Evolutionary conservation across 371 early-diverging fungal genomes (phyloP).

Genomic region (Mucor mucedo): DNA sequence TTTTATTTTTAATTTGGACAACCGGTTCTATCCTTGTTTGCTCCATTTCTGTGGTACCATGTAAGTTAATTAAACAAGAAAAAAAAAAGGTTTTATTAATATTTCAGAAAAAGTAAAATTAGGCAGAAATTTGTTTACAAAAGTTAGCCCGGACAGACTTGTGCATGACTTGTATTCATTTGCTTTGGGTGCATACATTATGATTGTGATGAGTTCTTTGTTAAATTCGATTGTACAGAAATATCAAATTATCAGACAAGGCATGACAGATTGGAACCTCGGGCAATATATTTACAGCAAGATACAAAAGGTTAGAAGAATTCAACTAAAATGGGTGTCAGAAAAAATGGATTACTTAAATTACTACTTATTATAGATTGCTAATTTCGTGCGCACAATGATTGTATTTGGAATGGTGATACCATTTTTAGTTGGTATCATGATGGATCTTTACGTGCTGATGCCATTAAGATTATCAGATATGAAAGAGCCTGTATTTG

Average conservation of each 20-base stretch:
- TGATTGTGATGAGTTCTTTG: constrained; percentile 22
- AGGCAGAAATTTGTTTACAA: constrained; percentile 49
- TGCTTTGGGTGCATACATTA: constrained; percentile 23
- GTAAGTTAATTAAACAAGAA: constrained; percentile 40
- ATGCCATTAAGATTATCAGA: constrained; percentile 39
- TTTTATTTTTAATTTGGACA: constrained; percentile 59
- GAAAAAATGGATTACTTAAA: not conserved
- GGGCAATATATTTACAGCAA: constrained; percentile 1
- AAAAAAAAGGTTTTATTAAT: not conserved
- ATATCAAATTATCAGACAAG: constrained; percentile 7
- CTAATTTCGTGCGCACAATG: constrained; percentile 33
- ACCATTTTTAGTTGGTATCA: constrained; percentile 51
- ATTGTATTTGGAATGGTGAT: constrained; percentile 43
- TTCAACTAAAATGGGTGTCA: not conserved
- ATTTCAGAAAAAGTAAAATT: constrained; percentile 38
- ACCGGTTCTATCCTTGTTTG: constrained; percentile 49
- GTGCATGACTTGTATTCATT: constrained; percentile 63
- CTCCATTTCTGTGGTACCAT: constrained; percentile 46
- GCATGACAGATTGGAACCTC: constrained; percentile 1
- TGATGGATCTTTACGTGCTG: constrained; percentile 53
- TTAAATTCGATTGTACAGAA: constrained; percentile 24
- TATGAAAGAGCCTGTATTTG: constrained; percentile 15
- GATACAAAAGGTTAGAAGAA: constrained; percentile 4
- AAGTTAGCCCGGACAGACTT: constrained; percentile 18
- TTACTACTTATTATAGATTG: constrained; percentile 11